These are phyloP conservation scores for Mycena metata DNA, from an alignment of 768 basidiomycete species.

Conservation along the genomic window DNA sequence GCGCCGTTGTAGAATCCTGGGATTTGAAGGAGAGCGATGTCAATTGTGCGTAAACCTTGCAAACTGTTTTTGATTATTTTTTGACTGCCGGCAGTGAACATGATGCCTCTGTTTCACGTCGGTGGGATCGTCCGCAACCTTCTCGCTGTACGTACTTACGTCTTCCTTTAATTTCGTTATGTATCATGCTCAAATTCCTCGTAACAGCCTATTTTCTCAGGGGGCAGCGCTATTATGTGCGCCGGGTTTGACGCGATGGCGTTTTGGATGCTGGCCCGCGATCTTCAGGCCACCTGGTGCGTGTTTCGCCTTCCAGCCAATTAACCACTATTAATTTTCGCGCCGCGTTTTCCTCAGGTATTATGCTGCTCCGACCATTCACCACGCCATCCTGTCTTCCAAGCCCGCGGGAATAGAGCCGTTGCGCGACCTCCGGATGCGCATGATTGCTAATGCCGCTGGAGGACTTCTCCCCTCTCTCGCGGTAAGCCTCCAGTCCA, in stretches of 20 bases:
- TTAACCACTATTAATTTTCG: neutral
- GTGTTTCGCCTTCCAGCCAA: slow-evolving; percentile 36
- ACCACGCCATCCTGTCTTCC: slow-evolving; percentile 62
- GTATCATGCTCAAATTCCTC: slow-evolving; percentile 2
- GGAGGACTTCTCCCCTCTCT: slow-evolving; percentile 67
- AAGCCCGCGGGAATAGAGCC: slow-evolving; percentile 49
- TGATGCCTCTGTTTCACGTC: slow-evolving; percentile 74
- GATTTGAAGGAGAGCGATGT: slow-evolving; percentile 54
- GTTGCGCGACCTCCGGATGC: slow-evolving; percentile 53
- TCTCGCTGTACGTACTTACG: slow-evolving; percentile 49
- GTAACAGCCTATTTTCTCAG: slow-evolving; percentile 61
- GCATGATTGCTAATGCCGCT: slow-evolving; percentile 65
- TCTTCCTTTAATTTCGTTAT: neutral
- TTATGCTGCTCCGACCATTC: slow-evolving; percentile 64
- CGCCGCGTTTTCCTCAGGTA: slow-evolving; percentile 51
- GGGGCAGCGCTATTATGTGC: slow-evolving; percentile 68
- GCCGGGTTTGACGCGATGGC: slow-evolving; percentile 65
- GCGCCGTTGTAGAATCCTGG: slow-evolving; percentile 60
- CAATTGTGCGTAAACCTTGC: slow-evolving; percentile 52
- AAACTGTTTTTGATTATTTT: neutral
- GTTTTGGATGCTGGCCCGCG: slow-evolving; percentile 60
- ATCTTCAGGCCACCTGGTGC: slow-evolving; percentile 64
- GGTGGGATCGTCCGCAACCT: slow-evolving; percentile 73
- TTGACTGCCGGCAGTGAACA: slow-evolving; percentile 47
- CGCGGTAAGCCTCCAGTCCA: slow-evolving; percentile 60